A percentile compares a stretch with the other conserved stretches of the same genome.
Evolutionary conservation across 2,329 filamentous ascomycete genomes (phyloP).

Genomic region (Graphilbum ipis-grandicollis): DNA sequence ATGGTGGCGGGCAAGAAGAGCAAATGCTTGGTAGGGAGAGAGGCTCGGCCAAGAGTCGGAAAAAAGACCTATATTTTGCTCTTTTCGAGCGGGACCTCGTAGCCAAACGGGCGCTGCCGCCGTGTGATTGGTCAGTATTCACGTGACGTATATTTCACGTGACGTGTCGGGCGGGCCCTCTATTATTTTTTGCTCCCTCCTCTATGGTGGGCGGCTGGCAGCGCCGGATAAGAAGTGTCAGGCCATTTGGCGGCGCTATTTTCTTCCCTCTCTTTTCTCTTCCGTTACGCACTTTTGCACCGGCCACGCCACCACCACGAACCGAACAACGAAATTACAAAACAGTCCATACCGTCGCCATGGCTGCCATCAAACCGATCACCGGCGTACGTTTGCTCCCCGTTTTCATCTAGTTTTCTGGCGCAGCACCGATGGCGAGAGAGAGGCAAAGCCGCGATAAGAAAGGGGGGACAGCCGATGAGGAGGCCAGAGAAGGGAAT

Average conservation of each 20-base stretch:
- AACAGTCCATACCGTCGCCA: constrained; percentile 19
- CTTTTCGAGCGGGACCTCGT: too few relatives aligned
- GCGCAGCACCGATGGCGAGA: too few relatives aligned
- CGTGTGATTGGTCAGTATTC: background rate
- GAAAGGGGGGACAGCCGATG: too few relatives aligned
- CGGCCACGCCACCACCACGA: constrained; percentile 1
- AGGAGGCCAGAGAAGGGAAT: background rate
- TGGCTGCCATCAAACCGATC: constrained; percentile 33
- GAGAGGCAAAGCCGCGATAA: too few relatives aligned
- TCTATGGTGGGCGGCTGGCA: constrained; percentile 1
- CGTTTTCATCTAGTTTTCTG: background rate
- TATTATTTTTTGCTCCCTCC: background rate
- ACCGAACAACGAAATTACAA: too few relatives aligned
- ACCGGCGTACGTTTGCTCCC: constrained; percentile 36
- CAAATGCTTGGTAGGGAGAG: too few relatives aligned
- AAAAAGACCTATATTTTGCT: too few relatives aligned
- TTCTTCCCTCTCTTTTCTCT: constrained; percentile 6
- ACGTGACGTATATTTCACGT: constrained; percentile 1
- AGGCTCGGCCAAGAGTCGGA: too few relatives aligned
- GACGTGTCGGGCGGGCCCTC: constrained; percentile 6
- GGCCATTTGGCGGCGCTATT: constrained; percentile 9
- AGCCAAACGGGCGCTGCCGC: background rate
- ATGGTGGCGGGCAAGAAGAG: constrained; percentile 25
- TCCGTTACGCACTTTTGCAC: background rate
- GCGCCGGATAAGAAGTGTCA: constrained; percentile 9